Base-by-base conservation (phyloP, 2,329 filamentous ascomycete species). In the Acrocalymma vagum region DNA sequence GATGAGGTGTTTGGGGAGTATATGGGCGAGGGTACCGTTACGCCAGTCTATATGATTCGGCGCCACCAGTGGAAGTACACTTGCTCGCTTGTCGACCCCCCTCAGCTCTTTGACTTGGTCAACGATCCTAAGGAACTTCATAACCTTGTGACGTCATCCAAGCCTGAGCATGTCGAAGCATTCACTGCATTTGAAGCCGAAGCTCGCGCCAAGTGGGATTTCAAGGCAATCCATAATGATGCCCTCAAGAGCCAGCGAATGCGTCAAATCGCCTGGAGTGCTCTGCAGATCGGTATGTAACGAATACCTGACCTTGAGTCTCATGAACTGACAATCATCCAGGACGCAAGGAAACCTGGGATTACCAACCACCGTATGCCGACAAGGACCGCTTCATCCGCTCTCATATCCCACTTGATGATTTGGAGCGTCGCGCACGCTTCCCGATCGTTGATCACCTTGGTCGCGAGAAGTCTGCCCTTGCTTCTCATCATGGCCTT, bases 1-100 rank as follows among this genome's bases (percentile, higher is more conserved):
- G 91, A 96, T 67, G 94, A 88, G 9, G 91, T 94, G n/a, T 87
- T 93, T 59, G 91, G 90, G 46, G 92, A 96, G 74, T 96, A 96
- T 74, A 95, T 93, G 63, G 92, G 90, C 33, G 92, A 96, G 72
- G 92, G 92, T 31, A 96, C 92, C 1, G 79, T 95, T 40, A 85
- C 88, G 4, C 92, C 92, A 1, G 82, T 95, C 41, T 90, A 95
- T 79, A 96, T 96, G 92, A 96, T 96, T 63, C 85, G 88, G 42
- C 86, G 90, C 38, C 90, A 90, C 7, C 79, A 81, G 30, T 96
- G 90, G 90, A 96, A 96, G 77, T 96, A 91, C 69, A 84, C 94
- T 51, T 90, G 83, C 50, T 96, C 90, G 60, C 85, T 91, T 6
- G 86, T 85, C 15, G 92, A 96, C 63, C 85, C 87, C 21, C 85